phyloP scores from a whole-genome alignment of 257 asterid genomes.

The Jaltomata sinuosa region DNA sequence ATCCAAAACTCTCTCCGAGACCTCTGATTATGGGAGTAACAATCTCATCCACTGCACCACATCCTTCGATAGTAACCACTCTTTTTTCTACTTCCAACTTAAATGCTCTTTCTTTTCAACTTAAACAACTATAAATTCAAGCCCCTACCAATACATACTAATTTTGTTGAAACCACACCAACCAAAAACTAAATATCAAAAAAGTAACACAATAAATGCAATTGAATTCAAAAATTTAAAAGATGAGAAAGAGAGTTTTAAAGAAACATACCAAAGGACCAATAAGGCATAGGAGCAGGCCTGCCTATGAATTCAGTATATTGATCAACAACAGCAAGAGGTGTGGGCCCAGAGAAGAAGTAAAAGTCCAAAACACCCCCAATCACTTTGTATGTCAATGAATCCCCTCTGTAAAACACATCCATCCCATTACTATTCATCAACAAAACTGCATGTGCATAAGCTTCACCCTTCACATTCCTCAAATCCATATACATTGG shows the following conservation, averaged over 20 bases:
- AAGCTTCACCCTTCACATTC: constrained; percentile 42
- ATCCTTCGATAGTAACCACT: neutral
- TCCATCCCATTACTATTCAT: constrained; percentile 97
- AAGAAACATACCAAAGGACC: constrained; percentile 74
- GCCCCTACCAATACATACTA: neutral
- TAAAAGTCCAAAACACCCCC: constrained; percentile 93
- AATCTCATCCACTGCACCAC: no score
- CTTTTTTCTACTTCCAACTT: neutral
- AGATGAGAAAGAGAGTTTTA: neutral
- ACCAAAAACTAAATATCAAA: neutral
- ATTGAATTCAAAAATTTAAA: neutral
- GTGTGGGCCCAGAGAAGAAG: constrained; percentile 88
- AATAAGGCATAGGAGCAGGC: constrained; percentile 97
- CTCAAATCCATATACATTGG: constrained; percentile 94
- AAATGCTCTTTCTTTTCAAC: neutral
- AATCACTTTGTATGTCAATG: constrained; percentile 81
- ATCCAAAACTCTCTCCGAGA: no score
- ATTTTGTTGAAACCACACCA: neutral
- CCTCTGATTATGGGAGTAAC: no score
- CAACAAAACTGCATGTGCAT: constrained; percentile 72
- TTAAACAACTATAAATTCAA: neutral
- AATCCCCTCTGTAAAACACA: constrained; percentile 67
- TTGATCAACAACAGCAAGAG: constrained; percentile 84
- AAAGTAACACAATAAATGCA: neutral
- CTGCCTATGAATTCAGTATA: constrained; percentile 72